A percentile compares a stretch with the other conserved stretches of the same genome.
Conservation (phyloP, 2,329 filamentous ascomycete species). For the Thelonectria olida region DNA sequence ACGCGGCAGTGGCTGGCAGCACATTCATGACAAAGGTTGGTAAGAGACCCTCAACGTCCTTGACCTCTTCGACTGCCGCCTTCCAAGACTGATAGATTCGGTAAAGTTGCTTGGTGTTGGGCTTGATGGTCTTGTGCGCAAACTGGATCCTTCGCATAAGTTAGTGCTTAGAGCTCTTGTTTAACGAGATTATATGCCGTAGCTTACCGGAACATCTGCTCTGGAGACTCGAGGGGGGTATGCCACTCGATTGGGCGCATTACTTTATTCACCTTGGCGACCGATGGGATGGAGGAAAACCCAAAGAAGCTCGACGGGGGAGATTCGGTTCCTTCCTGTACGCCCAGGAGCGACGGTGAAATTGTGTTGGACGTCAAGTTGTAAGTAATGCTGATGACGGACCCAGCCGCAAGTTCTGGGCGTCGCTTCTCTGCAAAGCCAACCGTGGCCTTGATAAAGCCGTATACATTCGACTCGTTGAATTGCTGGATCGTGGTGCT, state of each 20-base stretch:
- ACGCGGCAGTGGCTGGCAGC: neutral
- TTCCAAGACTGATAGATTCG: slow-evolving; percentile 48
- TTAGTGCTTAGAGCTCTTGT: too few species aligned
- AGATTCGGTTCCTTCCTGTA: slow-evolving; percentile 40
- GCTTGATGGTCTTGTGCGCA: slow-evolving; percentile 47
- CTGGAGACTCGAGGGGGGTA: slow-evolving; percentile 40
- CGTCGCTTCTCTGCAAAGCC: slow-evolving; percentile 34
- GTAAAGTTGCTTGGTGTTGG: slow-evolving; percentile 43
- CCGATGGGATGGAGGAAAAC: slow-evolving; percentile 6
- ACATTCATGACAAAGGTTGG: slow-evolving; percentile 20
- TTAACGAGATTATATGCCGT: too few species aligned
- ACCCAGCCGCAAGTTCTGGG: slow-evolving; percentile 42
- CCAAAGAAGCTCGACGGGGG: slow-evolving; percentile 18
- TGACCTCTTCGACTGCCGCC: slow-evolving; percentile 39
- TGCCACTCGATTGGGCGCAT: slow-evolving; percentile 41
- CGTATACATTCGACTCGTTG: neutral
- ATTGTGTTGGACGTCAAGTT: slow-evolving; percentile 37
- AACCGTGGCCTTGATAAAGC: slow-evolving; percentile 42
- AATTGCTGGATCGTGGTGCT: slow-evolving; percentile 12
- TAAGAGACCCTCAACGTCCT: slow-evolving; percentile 14
- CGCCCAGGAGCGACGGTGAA: slow-evolving; percentile 41
- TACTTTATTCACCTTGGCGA: slow-evolving; percentile 37
- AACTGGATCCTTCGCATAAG: slow-evolving; percentile 40
- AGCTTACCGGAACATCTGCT: slow-evolving; percentile 47
- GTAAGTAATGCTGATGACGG: slow-evolving; percentile 44